These are phyloP conservation scores for Xylaria sp. DNA, from an alignment of 495 filamentous ascomycete species.

Conservation along the genomic window DNA sequence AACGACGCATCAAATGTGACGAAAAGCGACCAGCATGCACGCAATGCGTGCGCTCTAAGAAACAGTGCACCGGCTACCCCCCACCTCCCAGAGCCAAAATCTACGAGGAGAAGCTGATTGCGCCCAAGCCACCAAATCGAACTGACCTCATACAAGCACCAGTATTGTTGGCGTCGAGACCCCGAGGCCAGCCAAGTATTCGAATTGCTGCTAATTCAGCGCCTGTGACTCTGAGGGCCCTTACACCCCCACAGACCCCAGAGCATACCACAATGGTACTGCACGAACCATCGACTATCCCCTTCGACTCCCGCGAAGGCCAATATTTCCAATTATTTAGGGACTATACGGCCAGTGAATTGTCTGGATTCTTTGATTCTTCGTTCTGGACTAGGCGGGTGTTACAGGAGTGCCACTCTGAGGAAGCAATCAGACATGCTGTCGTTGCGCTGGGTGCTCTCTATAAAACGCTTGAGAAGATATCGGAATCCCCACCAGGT, in stretches of 20 bases:
- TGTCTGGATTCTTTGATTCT: conserved; percentile 68
- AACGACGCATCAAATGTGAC: conserved; percentile 71
- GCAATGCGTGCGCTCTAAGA: conserved; percentile 61
- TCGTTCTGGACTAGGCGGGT: conserved; percentile 67
- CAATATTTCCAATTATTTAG: conserved; percentile 67
- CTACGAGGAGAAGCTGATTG: conserved; percentile 52
- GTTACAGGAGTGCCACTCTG: conserved; percentile 65
- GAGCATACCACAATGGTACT: conserved; percentile 11
- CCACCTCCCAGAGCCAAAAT: conserved; percentile 52
- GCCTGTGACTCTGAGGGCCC: background rate
- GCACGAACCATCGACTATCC: conserved; percentile 46
- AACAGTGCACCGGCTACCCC: conserved; percentile 59
- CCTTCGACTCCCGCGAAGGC: conserved; percentile 54
- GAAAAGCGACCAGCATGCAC: conserved; percentile 65
- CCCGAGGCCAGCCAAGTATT: background rate
- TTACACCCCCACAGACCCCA: conserved; percentile 27
- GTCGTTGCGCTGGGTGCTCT: conserved; percentile 69
- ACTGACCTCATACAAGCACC: conserved; percentile 29
- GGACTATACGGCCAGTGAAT: conserved; percentile 60
- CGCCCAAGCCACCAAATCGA: conserved; percentile 48
- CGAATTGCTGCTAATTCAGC: background rate
- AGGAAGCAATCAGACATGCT: conserved; percentile 69
- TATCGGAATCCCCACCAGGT: conserved; percentile 55
- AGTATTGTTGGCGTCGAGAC: background rate
- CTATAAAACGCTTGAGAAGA: conserved; percentile 65